Percentiles rank a stretch among this genome's conserved stretches.
Conservation (phyloP, 1,284 basidiomycete genomes). For the Sanghuangporus sanghuang region DNA sequence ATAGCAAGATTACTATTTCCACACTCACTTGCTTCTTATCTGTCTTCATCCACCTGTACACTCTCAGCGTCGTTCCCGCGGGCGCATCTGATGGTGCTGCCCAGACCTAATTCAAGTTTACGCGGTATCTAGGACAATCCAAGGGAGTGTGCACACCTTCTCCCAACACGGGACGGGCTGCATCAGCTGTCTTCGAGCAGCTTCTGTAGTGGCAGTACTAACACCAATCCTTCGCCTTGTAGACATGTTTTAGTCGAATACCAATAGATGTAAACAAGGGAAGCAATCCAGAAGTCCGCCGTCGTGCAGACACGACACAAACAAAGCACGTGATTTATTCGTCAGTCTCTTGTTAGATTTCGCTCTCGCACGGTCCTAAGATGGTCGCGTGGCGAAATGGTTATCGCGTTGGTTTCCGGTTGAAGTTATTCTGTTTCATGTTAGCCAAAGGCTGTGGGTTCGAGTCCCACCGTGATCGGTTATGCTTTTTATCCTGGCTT, state of each 20-base stretch:
- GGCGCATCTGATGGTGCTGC: constrained; percentile 46
- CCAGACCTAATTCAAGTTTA: constrained; percentile 35
- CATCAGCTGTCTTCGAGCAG: constrained; percentile 74
- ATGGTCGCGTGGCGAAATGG: constrained; percentile 13
- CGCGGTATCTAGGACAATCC: neutral
- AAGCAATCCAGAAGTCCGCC: neutral
- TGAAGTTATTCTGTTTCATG: neutral
- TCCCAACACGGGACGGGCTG: constrained; percentile 77
- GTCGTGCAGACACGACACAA: neutral
- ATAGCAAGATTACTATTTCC: neutral
- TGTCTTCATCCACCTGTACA: constrained; percentile 71
- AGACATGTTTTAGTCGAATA: constrained; percentile 40
- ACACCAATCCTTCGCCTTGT: constrained; percentile 69
- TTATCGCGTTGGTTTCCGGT: constrained; percentile 16
- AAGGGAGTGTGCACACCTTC: constrained; percentile 30
- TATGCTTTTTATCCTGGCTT: neutral
- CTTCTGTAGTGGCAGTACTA: constrained; percentile 68
- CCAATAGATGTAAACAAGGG: neutral
- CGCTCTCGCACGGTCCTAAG: neutral
- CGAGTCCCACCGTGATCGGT: constrained; percentile 12
- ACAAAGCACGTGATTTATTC: neutral
- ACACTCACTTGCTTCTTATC: constrained; percentile 61
- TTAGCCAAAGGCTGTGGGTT: constrained; percentile 15
- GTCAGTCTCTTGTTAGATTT: neutral
- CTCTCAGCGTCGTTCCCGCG: constrained; percentile 52